Conservation (phyloP, 1,284 basidiomycete genomes). For the Vanrija pseudolonga region DNA sequence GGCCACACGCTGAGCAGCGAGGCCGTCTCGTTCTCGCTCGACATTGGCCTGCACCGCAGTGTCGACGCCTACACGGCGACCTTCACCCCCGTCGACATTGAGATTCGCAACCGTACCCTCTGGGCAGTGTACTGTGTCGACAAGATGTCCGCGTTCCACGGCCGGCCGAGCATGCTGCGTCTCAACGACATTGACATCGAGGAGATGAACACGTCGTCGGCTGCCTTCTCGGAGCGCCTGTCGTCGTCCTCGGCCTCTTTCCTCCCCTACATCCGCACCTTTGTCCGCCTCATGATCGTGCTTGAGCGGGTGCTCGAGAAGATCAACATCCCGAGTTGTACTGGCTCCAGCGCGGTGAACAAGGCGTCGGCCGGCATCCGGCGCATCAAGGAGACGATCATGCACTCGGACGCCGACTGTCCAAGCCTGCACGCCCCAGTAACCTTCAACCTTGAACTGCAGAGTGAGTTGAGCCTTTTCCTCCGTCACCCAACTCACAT, state of each 20-base stretch:
- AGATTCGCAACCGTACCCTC: constrained; percentile 2
- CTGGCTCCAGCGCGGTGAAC: neutral
- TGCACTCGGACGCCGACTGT: neutral
- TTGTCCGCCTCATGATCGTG: constrained; percentile 1
- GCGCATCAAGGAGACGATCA: neutral
- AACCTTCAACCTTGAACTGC: neutral
- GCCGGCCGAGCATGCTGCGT: neutral
- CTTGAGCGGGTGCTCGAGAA: constrained; percentile 2
- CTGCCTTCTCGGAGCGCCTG: neutral
- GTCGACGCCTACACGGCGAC: neutral
- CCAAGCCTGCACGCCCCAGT: neutral
- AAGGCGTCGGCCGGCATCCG: neutral
- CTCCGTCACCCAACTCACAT: neutral
- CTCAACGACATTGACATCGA: neutral
- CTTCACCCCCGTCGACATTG: neutral
- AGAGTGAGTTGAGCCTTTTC: neutral
- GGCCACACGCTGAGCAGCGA: constrained; percentile 6
- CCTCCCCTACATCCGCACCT: neutral
- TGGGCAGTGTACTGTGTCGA: constrained; percentile 5
- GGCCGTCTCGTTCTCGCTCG: neutral
- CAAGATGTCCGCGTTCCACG: constrained; percentile 5
- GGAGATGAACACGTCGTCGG: neutral
- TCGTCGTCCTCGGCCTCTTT: neutral
- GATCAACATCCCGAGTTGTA: constrained; percentile 5
- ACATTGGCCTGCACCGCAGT: constrained; percentile 1